Evolutionary conservation across 1,139 yeast species (phyloP), one percentile per base, ranked within the genome.

Genomic region (Spencermartinsiella ligniputridi): DNA sequence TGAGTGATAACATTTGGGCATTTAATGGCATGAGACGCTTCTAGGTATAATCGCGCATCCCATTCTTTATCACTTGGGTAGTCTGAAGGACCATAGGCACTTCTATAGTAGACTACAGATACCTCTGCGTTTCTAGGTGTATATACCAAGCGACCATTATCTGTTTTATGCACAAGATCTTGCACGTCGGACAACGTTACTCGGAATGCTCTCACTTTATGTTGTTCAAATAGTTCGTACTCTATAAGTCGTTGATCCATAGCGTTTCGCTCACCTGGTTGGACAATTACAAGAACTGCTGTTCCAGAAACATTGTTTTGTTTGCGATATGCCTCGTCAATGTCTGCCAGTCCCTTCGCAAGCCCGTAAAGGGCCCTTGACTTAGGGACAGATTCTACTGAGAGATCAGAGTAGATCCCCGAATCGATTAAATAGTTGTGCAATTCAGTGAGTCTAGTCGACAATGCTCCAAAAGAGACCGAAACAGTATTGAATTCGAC

Each of bases 401-500:
- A 50, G 42, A 13, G 38, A 3, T 48, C 47, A 4, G 56, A 56
- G 37, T 65, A 66, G 2, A 56, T 50, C 30, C 61, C 68, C 9
- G 65, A 51, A 30, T 52, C 50, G 16, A 58, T 54, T 41, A 68
- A 52, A 48, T 60, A 86, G 30, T 74, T 67, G 63, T 92, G 98
- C 48, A 87, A 69, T 55, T 78, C 72, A 17, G 95, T 86, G 17
- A 88, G 90, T 60, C 83, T 84, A 12, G 88, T 66, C 1, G 96
- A 83, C 44, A 92, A 72, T 0, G 95, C 97, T 18, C 95, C 97
- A 70, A 92, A 92, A 1, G 97, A 89, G 1, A 92, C 96, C 57
- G 96, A 84, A 2, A 92, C 90, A 1, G 98, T 89, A 64, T 92
- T 92, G 69, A 90, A 92, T 62, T 92, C 99, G 43, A 92, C 90